Conservation (phyloP, 2,329 filamentous ascomycete species). For the Pyrenochaeta sp. region DNA sequence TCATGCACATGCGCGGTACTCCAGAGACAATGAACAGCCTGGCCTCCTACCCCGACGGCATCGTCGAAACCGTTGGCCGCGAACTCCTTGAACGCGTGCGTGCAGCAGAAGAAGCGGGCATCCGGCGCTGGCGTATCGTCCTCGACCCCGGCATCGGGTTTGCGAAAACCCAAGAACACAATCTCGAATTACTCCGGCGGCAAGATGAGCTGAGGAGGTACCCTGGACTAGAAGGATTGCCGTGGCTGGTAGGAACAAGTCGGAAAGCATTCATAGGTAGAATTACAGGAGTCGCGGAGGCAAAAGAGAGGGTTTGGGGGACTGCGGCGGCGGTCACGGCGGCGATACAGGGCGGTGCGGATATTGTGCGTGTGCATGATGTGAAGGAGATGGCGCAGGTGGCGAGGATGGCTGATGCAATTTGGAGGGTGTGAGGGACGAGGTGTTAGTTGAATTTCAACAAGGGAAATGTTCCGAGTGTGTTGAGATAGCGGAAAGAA, state of each 20-base stretch:
- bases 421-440: slow-evolving; percentile 68
- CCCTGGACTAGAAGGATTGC: slow-evolving; percentile 69
- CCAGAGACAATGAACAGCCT: slow-evolving; percentile 80
- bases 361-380: slow-evolving; percentile 93
- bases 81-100: slow-evolving; percentile 76
- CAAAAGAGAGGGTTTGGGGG: slow-evolving; percentile 78
- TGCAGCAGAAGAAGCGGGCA: slow-evolving; percentile 80
- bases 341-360: slow-evolving; percentile 84
- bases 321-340: slow-evolving; percentile 89
- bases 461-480: background rate
- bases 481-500: too few species aligned
- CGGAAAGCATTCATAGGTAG: slow-evolving; percentile 88
- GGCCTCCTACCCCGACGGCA: slow-evolving; percentile 68
- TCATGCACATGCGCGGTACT: slow-evolving; percentile 95
- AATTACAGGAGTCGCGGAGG: slow-evolving; percentile 76
- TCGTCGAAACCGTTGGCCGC: slow-evolving; percentile 68
- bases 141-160: slow-evolving; percentile 95
- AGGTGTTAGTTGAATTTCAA: background rate
- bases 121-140: slow-evolving; percentile 92
- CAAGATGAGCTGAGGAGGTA: slow-evolving; percentile 64
- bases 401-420: slow-evolving; percentile 88
- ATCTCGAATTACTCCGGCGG: slow-evolving; percentile 77
- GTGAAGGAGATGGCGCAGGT: slow-evolving; percentile 85
- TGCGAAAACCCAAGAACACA: slow-evolving; percentile 82
- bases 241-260: slow-evolving; percentile 89